A percentile compares a stretch with the other conserved stretches of the same genome.
Evolutionary conservation across 2,329 filamentous ascomycete genomes (phyloP).

Genomic region (Magnaporthiopsis rhizophila): DNA sequence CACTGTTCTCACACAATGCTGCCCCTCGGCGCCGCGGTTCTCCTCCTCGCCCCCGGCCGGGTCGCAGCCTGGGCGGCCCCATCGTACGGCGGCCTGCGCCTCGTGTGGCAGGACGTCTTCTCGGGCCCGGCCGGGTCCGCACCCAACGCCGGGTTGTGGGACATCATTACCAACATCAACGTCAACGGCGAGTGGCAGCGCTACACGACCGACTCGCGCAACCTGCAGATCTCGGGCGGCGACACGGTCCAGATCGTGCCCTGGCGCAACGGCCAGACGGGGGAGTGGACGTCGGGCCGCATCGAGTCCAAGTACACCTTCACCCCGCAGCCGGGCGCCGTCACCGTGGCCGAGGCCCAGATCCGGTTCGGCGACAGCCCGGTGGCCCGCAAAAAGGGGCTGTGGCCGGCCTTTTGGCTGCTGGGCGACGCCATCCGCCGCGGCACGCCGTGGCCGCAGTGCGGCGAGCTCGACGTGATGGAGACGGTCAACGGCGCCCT

Average conservation of each 20-base stretch:
- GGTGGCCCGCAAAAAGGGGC: constrained; percentile 33
- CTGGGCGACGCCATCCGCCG: constrained; percentile 38
- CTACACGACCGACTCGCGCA: constrained; percentile 33
- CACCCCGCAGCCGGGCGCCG: constrained; percentile 30
- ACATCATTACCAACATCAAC: constrained; percentile 18
- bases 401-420: constrained; percentile 48
- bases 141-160: constrained; percentile 31
- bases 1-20: background rate
- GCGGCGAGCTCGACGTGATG: constrained; percentile 43
- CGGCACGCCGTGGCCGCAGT: constrained; percentile 38
- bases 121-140: constrained; percentile 24
- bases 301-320: constrained; percentile 40
- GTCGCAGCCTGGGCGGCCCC: constrained; percentile 30
- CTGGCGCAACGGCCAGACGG: constrained; percentile 24
- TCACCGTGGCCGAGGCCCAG: constrained; percentile 34
- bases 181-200: constrained; percentile 40
- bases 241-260: constrained; percentile 42
- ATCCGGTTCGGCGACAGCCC: constrained; percentile 35
- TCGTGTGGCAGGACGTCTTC: constrained; percentile 37
- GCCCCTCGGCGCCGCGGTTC: constrained; percentile 15
- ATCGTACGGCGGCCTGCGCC: constrained; percentile 27
- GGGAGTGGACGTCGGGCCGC: constrained; percentile 41
- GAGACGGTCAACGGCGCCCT: constrained; percentile 39
- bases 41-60: constrained; percentile 17
- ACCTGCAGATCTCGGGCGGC: constrained; percentile 42